Evolutionary conservation across 805 yeast genomes (phyloP).

Genomic region (Lipomyces anomalus): DNA sequence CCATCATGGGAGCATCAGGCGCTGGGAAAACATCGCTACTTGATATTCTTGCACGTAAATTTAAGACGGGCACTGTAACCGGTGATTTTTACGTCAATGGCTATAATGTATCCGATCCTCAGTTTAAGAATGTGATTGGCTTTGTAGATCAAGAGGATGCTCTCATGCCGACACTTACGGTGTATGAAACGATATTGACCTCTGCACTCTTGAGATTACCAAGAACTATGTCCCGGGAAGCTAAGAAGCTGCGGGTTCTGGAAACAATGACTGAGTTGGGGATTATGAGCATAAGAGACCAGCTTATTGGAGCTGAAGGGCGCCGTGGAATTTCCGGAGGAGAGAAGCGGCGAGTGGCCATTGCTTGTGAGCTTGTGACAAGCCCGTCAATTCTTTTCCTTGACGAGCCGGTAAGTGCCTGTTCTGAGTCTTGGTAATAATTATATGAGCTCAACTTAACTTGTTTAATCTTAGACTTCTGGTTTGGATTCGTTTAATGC

Average conservation of each 20-base stretch:
- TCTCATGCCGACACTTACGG: constrained; percentile 86
- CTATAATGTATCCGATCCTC: constrained; percentile 32
- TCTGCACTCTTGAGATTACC: constrained; percentile 89
- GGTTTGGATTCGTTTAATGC: constrained; percentile 95
- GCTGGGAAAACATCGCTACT: constrained; percentile 95
- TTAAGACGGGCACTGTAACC: constrained; percentile 62
- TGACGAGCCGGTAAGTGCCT: constrained; percentile 68
- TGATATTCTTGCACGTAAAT: constrained; percentile 85
- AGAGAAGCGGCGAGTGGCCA: constrained; percentile 84
- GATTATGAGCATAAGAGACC: constrained; percentile 74
- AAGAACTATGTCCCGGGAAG: constrained; percentile 60
- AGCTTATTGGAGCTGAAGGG: constrained; percentile 81
- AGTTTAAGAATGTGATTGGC: constrained; percentile 68
- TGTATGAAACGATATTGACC: constrained; percentile 88
- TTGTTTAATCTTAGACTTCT: constrained; percentile 46
- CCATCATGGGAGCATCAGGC: constrained; percentile 98
- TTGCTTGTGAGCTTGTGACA: constrained; percentile 89
- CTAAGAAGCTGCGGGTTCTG: constrained; percentile 71
- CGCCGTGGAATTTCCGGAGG: constrained; percentile 92
- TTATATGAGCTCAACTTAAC: no score
- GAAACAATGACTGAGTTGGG: constrained; percentile 84
- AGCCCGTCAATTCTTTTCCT: constrained; percentile 76
- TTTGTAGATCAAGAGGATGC: constrained; percentile 96
- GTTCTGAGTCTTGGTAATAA: no score
- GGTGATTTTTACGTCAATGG: constrained; percentile 83